Percentiles rank a stretch among this genome's conserved stretches.
These are phyloP conservation scores for Trametes pubescens DNA, from an alignment of 1,284 basidiomycete genomes.

Conservation along the genomic window DNA sequence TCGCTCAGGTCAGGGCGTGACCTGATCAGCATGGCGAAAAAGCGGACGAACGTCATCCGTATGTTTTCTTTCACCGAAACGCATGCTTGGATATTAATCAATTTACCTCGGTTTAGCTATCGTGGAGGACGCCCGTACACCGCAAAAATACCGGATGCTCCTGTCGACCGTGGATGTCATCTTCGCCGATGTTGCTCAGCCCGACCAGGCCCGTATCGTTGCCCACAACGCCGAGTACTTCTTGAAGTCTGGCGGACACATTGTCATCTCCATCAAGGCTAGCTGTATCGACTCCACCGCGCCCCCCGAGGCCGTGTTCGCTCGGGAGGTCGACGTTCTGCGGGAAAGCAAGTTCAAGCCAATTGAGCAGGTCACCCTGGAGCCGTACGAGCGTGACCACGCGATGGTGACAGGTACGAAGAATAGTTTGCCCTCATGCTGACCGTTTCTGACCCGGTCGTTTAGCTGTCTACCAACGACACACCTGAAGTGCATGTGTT, in stretches of 20 bases:
- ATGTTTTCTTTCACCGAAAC: slow-evolving; percentile 45
- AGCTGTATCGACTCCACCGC: slow-evolving; percentile 98
- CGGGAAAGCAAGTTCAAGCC: slow-evolving; percentile 89
- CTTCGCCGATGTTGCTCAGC: slow-evolving; percentile 98
- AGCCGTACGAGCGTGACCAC: slow-evolving; percentile 86
- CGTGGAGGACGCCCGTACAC: slow-evolving; percentile 95
- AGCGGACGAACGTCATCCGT: slow-evolving; percentile 99
- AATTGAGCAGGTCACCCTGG: slow-evolving; percentile 91
- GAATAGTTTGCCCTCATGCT: not conserved
- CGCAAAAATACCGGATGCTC: slow-evolving; percentile 96
- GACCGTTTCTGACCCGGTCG: slow-evolving; percentile 2
- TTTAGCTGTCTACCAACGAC: slow-evolving; percentile 63
- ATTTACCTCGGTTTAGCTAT: slow-evolving; percentile 69
- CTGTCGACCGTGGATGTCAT: slow-evolving; percentile 94
- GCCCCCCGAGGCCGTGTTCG: slow-evolving; percentile 91
- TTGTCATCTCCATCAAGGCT: slow-evolving; percentile 99
- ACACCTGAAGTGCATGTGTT: slow-evolving; percentile 41
- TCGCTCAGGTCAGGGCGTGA: slow-evolving; percentile 97
- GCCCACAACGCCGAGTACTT: slow-evolving; percentile 95
- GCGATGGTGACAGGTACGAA: slow-evolving; percentile 79
- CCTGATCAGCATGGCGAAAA: slow-evolving; percentile 99
- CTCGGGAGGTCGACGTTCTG: slow-evolving; percentile 88
- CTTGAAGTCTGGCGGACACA: slow-evolving; percentile 94
- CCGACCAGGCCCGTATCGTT: slow-evolving; percentile 97
- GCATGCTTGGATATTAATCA: slow-evolving; percentile 1